Evolutionary conservation across 1,284 basidiomycete genomes (phyloP).

Genomic region (Pyrrhoderma noxium): DNA sequence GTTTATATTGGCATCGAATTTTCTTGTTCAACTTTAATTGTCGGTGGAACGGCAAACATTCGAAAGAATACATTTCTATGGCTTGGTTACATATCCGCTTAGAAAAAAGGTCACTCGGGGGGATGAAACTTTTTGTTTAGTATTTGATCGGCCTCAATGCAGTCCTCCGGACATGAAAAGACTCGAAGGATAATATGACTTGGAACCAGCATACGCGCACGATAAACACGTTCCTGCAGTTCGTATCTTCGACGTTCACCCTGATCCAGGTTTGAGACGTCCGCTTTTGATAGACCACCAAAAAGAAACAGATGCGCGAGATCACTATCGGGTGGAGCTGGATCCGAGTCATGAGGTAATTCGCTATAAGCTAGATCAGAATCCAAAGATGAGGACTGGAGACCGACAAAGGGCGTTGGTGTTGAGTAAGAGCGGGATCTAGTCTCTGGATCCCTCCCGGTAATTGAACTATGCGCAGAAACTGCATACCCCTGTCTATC

Average conservation of each 20-base stretch:
- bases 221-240: constrained; percentile 54
- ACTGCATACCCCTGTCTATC: too few species aligned
- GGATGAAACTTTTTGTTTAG: not conserved
- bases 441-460: too few species aligned
- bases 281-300: constrained; percentile 18
- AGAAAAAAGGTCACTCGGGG: too few species aligned
- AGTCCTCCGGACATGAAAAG: constrained; percentile 60
- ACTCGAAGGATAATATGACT: constrained; percentile 48
- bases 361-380: constrained; percentile 1
- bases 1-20: too few species aligned
- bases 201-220: constrained; percentile 50
- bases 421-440: not conserved
- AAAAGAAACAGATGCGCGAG: constrained; percentile 12
- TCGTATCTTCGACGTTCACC: constrained; percentile 47
- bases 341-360: constrained; percentile 11
- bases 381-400: constrained; percentile 10
- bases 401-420: not conserved
- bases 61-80: too few species aligned
- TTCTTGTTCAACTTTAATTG: too few species aligned
- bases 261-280: constrained; percentile 16
- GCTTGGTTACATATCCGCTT: too few species aligned
- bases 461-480: too few species aligned
- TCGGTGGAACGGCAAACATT: too few species aligned
- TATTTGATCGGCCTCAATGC: constrained; percentile 41
- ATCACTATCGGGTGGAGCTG: constrained; percentile 8